These are phyloP conservation scores for Iberis pinnata DNA, from an alignment of 345 rosid genomes.

Conservation along the genomic window DNA sequence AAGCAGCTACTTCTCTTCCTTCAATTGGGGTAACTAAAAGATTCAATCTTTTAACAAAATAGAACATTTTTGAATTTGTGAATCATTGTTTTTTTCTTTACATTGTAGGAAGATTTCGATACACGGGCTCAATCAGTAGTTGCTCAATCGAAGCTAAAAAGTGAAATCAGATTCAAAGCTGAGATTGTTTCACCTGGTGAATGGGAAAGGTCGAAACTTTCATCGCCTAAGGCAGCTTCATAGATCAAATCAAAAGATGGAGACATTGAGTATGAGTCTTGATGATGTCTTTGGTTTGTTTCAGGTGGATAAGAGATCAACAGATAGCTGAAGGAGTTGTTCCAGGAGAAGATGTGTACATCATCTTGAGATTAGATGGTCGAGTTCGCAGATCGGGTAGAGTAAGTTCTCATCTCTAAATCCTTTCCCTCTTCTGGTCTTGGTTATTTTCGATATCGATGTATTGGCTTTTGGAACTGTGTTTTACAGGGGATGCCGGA, in stretches of 20 bases:
- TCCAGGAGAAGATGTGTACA: slow-evolving; percentile 83
- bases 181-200: slow-evolving; percentile 67
- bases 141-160: slow-evolving; percentile 76
- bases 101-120: slow-evolving; percentile 76
- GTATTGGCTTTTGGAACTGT: not conserved
- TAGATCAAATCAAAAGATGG: not conserved
- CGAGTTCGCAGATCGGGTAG: slow-evolving; percentile 89
- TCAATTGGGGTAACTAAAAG: slow-evolving; percentile 63
- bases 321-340: slow-evolving; percentile 80
- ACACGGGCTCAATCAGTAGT: slow-evolving; percentile 69
- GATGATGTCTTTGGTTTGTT: slow-evolving; percentile 5
- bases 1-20: slow-evolving; percentile 63
- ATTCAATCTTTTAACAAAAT: not conserved
- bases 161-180: slow-evolving; percentile 74
- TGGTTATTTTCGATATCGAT: not conserved
- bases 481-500: slow-evolving; percentile 76
- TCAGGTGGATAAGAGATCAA: slow-evolving; percentile 90
- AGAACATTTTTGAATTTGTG: slow-evolving; percentile 1
- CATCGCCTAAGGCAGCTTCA: not conserved
- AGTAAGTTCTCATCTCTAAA: slow-evolving; percentile 37
- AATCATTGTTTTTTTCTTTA: slow-evolving; percentile 4
- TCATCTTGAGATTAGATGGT: slow-evolving; percentile 87
- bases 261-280: slow-evolving; percentile 1
- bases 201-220: slow-evolving; percentile 77
- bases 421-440: not conserved